Evolutionary conservation across 768 basidiomycete genomes (phyloP).

Genomic region (Leucogyrophana mollusca): DNA sequence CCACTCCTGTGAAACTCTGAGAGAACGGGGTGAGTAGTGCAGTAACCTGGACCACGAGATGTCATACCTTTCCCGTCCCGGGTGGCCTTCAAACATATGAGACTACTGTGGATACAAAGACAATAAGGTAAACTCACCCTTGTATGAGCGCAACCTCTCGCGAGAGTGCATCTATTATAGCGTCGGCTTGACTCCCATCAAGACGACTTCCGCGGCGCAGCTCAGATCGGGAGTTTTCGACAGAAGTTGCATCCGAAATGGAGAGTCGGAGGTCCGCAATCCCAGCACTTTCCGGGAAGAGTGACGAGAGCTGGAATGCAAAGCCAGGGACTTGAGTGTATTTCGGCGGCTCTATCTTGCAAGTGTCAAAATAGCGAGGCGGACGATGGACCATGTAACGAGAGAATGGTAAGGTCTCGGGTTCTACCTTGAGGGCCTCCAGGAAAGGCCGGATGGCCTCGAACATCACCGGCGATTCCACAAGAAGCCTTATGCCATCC

Average conservation of each 20-base stretch:
- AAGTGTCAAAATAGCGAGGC: constrained; percentile 28
- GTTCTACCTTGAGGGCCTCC: constrained; percentile 55
- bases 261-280: constrained; percentile 40
- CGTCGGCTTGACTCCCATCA: constrained; percentile 71
- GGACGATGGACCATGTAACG: constrained; percentile 49
- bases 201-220: constrained; percentile 51
- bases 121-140: constrained; percentile 44
- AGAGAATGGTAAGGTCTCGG: constrained; percentile 55
- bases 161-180: constrained; percentile 59
- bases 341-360: constrained; percentile 46
- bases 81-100: constrained; percentile 50
- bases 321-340: constrained; percentile 58
- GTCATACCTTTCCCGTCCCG: constrained; percentile 69
- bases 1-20: constrained; percentile 66
- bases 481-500: constrained; percentile 35
- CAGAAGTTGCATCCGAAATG: constrained; percentile 39
- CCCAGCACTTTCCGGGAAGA: constrained; percentile 44
- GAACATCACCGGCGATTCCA: constrained; percentile 67
- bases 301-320: constrained; percentile 50
- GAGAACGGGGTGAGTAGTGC: not conserved
- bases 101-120: not conserved
- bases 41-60: not conserved
- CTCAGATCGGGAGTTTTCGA: constrained; percentile 45
- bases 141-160: constrained; percentile 68
- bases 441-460: constrained; percentile 70